Conservation (phyloP, 345 rosid genomes). For the Angophora floribunda region DNA sequence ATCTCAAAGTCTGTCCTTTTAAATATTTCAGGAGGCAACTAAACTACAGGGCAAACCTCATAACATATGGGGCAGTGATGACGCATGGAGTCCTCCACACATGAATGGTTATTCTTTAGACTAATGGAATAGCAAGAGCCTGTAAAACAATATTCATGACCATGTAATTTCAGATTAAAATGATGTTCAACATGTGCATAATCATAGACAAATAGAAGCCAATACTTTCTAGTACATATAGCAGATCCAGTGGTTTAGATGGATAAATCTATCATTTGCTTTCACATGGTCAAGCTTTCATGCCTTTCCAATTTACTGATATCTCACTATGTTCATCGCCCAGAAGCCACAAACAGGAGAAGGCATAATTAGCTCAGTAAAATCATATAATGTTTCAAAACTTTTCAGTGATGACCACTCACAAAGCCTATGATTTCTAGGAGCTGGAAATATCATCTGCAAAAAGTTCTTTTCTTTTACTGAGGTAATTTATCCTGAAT, state of each 20-base stretch:
- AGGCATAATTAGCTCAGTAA: neutral
- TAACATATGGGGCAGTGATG: slow-evolving; percentile 98
- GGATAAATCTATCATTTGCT: neutral
- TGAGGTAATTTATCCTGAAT: neutral
- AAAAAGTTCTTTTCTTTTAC: neutral
- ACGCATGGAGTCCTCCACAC: slow-evolving; percentile 94
- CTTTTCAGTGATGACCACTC: neutral
- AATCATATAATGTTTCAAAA: neutral
- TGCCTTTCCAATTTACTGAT: neutral
- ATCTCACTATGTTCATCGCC: neutral
- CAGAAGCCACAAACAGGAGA: neutral
- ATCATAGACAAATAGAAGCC: neutral
- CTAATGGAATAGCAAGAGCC: slow-evolving; percentile 73
- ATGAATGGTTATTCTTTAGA: slow-evolving; percentile 66
- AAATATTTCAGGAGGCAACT: neutral
- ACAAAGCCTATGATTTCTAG: neutral
- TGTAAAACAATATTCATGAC: slow-evolving; percentile 2
- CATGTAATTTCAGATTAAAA: neutral
- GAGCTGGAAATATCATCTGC: neutral
- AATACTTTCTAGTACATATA: neutral
- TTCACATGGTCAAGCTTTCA: neutral
- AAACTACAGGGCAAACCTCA: slow-evolving; percentile 43
- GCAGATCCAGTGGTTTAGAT: neutral
- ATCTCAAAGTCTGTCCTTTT: neutral
- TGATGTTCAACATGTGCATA: neutral